Evolutionary conservation across 495 filamentous ascomycete species (phyloP).

Genomic region (Letharia columbiana): DNA sequence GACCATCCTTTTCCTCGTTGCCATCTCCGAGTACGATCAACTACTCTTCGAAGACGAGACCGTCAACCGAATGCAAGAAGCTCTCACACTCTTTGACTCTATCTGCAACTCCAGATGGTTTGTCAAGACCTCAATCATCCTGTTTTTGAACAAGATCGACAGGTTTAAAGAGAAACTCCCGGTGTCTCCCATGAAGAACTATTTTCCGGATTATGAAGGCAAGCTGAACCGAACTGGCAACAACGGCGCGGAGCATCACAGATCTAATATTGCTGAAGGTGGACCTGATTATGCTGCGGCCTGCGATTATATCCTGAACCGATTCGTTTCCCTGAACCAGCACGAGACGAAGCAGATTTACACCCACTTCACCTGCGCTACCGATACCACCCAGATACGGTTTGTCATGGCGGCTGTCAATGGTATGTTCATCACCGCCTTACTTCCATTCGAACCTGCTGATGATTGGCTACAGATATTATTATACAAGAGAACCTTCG

Average conservation of each 20-base stretch:
- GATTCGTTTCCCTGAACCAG: constrained; percentile 94
- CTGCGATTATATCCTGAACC: constrained; percentile 95
- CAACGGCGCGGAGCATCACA: constrained; percentile 41
- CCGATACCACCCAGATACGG: constrained; percentile 94
- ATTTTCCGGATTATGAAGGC: constrained; percentile 95
- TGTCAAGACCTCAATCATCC: constrained; percentile 97
- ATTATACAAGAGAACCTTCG: constrained; percentile 99
- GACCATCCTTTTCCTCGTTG: constrained; percentile 95
- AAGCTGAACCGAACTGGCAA: constrained; percentile 32
- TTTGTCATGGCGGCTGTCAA: constrained; percentile 99
- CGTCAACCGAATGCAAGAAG: constrained; percentile 98
- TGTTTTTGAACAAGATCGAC: constrained; percentile 99
- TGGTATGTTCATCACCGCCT: constrained; percentile 49
- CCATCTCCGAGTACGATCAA: constrained; percentile 99
- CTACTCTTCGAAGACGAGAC: constrained; percentile 85
- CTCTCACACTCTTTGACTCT: constrained; percentile 93
- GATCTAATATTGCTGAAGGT: constrained; percentile 40
- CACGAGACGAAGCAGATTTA: constrained; percentile 99
- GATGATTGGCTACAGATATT: constrained; percentile 58
- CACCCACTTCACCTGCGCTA: constrained; percentile 98
- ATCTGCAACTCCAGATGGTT: constrained; percentile 99
- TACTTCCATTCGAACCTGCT: constrained; percentile 12
- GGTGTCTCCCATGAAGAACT: constrained; percentile 99
- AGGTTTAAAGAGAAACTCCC: constrained; percentile 99
- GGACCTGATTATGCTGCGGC: constrained; percentile 87